Evolutionary conservation across 441 rosid species (phyloP), one percentile per base, ranked within the genome.

Genomic region (Geranium incanum): DNA sequence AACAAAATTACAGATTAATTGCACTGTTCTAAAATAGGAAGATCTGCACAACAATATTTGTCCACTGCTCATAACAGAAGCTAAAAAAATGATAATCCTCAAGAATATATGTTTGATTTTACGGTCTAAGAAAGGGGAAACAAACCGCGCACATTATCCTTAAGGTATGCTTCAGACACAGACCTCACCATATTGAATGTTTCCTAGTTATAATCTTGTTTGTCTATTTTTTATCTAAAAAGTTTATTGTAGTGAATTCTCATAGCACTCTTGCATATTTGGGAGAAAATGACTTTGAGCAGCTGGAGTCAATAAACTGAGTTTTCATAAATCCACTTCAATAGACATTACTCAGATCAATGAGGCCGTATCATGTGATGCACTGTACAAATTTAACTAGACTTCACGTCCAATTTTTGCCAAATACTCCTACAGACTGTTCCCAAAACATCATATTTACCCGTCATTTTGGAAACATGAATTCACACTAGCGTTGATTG

Each of bases 151-250:
- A 59, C 64, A 59, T 59, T 18, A 59, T 59, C 18, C 64, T 59
- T 18, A 59, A 59, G 21, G 64, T 8, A 59, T 59, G 64, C 64
- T 59, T 59, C 64, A 59, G 64, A 59, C 23, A 59, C 9, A 59
- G 9, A 16, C 64, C 64, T 59, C 64, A 7, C 12, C 33, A 18
- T 59, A 18, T 18, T 59, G 33, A 59, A 18, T 59, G 64, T 18
- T 23, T 43, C 9, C 64, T 59, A 59, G 64, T 59, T 59, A 59
- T 59, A 5, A 16, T 59, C 64, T 59, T 59, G 64, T 18, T 18
- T 6, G 23, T 59, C 21, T 23, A 59, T 0, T 18, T 55, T 5
- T 18, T 55, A 4, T 55, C 4, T 6, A 45, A 7, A 48, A 48
- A 48, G 3, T 48, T 48, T 9, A 9, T 3, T 3, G 19, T 52